Evolutionary conservation across 1,284 basidiomycete genomes (phyloP), one percentile per base, ranked within the genome.

Genomic region (Volvariella surrecta): DNA sequence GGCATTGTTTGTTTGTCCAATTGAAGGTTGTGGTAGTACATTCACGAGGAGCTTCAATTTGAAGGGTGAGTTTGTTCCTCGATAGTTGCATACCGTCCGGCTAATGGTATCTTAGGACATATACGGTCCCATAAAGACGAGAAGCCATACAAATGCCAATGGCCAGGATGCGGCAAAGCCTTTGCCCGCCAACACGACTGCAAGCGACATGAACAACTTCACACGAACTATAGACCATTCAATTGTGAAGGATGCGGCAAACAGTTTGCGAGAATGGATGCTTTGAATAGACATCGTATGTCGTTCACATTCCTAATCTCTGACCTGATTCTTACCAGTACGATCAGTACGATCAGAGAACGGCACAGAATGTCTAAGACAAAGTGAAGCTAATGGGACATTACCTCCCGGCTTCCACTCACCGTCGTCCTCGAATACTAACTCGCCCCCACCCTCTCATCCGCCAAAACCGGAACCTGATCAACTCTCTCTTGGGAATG

Each of bases 111-210:
- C 19, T 44, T 24, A 57, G 82, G 81, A 17, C 88, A 90, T 54
- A 70, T 89, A 53, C 80, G 84, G 30, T 85, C 82, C n/a, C 87
- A 90, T 52, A 84, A 82, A 40, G 82, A 87, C 56, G 86, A 89
- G 60, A 79, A 86, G 50, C 86, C 86, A 19, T 90, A 84, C 68
- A 74, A 79, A 55, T 90, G 87, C 66, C 82, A 84, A 55, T 89
- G 85, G 83, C 85, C 87, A 0, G 86, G 84, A 15, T 90, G 87
- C 54, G 80, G 76, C 40, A 89, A 88, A 63, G 82, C 83, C 30
- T 90, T 90, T 49, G 84, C 86, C n/a, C 61, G 85, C 45, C 84
- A 88, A 58, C 85, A 89, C 53, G 87, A 89, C 56, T 89, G 84
- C 62, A 89, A 87, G 57, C 72, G 86, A 2, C 87, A 90, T 52